Conservation (phyloP, 148 eudicot species). For the Spergularia marina region DNA sequence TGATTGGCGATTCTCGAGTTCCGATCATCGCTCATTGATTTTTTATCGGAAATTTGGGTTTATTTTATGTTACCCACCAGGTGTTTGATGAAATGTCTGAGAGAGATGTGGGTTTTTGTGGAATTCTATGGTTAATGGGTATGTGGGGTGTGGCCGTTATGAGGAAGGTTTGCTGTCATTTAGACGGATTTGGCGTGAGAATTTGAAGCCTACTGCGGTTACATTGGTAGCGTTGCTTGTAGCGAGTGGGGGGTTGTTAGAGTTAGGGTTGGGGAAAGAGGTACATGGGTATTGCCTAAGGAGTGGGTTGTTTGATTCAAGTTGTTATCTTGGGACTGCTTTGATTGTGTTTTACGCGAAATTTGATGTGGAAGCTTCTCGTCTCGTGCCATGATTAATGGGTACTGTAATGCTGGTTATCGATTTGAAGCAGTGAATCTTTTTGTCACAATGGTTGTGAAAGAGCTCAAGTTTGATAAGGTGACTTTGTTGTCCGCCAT, state of each 20-base stretch:
- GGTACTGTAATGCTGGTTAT: slow-evolving; percentile 34
- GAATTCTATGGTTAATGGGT: slow-evolving; percentile 59
- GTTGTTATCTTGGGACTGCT: slow-evolving; percentile 43
- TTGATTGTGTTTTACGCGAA: slow-evolving; percentile 42
- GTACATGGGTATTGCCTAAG: slow-evolving; percentile 58
- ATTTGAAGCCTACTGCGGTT: slow-evolving; percentile 42
- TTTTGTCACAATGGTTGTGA: slow-evolving; percentile 32
- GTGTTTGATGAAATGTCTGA: slow-evolving; percentile 44
- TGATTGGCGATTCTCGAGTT: slow-evolving; percentile 37
- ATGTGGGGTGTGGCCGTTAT: slow-evolving; percentile 35
- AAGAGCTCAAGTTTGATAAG: slow-evolving; percentile 32
- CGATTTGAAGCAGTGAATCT: slow-evolving; percentile 31
- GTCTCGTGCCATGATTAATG: slow-evolving; percentile 39
- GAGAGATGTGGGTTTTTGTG: slow-evolving; percentile 56
- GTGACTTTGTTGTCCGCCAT: slow-evolving; percentile 38
- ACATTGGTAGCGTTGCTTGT: slow-evolving; percentile 44
- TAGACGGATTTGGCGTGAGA: slow-evolving; percentile 34
- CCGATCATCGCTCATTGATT: slow-evolving; percentile 40
- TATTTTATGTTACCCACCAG: slow-evolving; percentile 31
- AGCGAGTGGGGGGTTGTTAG: slow-evolving; percentile 39
- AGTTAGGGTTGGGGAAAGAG: slow-evolving; percentile 42
- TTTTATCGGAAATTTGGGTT: slow-evolving; percentile 54
- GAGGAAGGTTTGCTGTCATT: slow-evolving; percentile 36
- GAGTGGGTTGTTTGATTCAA: slow-evolving; percentile 38
- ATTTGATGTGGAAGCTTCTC: slow-evolving; percentile 32